A percentile compares a stretch with the other conserved stretches of the same genome.
Conservation (phyloP, 2,329 filamentous ascomycete species). For the Berkeleyomyces rouxiae region DNA sequence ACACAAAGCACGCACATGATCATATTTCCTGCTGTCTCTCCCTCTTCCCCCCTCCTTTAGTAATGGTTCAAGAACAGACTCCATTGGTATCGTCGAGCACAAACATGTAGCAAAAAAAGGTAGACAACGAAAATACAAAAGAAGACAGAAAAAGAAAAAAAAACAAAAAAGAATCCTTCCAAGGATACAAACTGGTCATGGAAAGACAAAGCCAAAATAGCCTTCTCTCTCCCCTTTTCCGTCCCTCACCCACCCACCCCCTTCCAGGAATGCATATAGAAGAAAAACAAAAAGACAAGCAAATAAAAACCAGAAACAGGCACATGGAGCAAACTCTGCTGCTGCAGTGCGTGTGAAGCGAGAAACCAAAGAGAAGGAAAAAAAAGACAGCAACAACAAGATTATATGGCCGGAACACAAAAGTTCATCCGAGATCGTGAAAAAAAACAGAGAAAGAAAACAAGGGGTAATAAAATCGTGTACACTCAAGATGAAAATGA, state of each 20-base stretch:
- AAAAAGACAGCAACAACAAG: background rate
- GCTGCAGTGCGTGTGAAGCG: no score
- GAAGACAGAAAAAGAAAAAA: background rate
- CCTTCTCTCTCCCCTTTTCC: no score
- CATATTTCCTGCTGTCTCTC: no score
- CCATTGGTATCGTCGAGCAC: conserved; percentile 10
- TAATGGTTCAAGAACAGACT: background rate
- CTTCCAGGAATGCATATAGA: background rate
- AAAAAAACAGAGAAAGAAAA: background rate
- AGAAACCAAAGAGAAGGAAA: no score
- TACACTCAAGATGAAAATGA: background rate
- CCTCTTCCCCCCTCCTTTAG: no score
- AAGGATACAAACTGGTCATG: background rate
- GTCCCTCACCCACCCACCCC: no score
- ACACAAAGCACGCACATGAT: no score
- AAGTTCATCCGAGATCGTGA: conserved; percentile 15
- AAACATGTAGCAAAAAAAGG: background rate
- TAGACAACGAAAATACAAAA: conserved; percentile 1
- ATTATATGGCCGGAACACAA: conserved; percentile 12
- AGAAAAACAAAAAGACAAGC: background rate
- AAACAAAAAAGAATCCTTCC: background rate
- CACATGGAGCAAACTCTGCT: background rate
- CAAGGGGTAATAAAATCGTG: background rate
- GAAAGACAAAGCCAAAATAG: background rate
- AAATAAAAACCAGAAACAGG: background rate